phyloP scores from a whole-genome alignment of 2,329 filamentous ascomycete genomes.

The Aspergillus sp. region DNA sequence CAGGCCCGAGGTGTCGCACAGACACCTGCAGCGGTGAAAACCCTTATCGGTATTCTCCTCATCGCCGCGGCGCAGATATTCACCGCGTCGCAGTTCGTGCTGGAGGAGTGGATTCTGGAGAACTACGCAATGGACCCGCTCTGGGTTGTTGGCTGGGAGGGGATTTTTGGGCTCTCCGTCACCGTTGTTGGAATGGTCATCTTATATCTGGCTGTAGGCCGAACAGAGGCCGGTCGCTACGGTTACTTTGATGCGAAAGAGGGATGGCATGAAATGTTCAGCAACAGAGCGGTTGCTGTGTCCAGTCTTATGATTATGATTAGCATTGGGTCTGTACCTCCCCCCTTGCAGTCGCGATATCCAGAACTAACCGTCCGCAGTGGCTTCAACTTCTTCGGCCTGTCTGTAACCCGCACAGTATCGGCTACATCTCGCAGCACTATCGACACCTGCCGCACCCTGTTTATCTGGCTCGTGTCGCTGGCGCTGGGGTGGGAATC shows the following conservation, averaged over 20 bases:
- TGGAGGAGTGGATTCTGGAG: conserved; percentile 88
- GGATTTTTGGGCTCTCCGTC: conserved; percentile 75
- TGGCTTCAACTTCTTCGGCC: conserved; percentile 97
- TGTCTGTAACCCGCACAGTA: conserved; percentile 81
- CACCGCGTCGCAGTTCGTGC: conserved; percentile 89
- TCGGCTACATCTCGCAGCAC: conserved; percentile 90
- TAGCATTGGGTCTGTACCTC: conserved; percentile 70
- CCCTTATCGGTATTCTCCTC: conserved; percentile 73
- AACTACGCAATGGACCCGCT: conserved; percentile 73
- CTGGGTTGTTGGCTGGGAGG: conserved; percentile 92
- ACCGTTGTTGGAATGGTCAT: conserved; percentile 72
- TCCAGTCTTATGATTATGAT: conserved; percentile 91
- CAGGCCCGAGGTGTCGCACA: conserved; percentile 33
- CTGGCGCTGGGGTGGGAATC: conserved; percentile 90
- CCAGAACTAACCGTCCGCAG: conserved; percentile 37
- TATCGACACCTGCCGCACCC: conserved; percentile 91
- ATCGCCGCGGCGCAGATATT: conserved; percentile 96
- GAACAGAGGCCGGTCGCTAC: conserved; percentile 60
- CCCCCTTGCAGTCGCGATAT: conserved; percentile 2
- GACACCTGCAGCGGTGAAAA: conserved; percentile 52
- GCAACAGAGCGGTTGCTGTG: conserved; percentile 59
- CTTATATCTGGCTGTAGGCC: conserved; percentile 67
- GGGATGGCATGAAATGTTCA: conserved; percentile 70
- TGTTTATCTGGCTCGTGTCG: conserved; percentile 93
- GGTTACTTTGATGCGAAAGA: conserved; percentile 89